A percentile compares a stretch with the other conserved stretches of the same genome.
These are phyloP conservation scores for Emericellopsis atlantica DNA, from an alignment of 2,329 filamentous ascomycete species.

Conservation along the genomic window DNA sequence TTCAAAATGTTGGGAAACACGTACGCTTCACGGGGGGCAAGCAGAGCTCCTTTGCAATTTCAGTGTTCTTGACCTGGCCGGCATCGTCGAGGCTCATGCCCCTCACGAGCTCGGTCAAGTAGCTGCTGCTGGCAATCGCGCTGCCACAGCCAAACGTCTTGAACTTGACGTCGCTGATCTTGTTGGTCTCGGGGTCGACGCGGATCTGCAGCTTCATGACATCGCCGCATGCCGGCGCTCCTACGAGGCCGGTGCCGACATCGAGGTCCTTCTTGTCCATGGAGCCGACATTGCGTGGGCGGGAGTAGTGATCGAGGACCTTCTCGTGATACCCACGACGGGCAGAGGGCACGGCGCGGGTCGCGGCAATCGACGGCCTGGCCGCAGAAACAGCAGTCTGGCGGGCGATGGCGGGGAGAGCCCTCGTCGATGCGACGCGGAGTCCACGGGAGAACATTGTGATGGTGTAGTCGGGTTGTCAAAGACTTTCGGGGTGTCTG, in stretches of 20 bases:
- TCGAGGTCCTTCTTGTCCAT: constrained; percentile 63
- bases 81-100: constrained; percentile 95
- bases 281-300: constrained; percentile 42
- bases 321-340: constrained; percentile 36
- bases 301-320: constrained; percentile 37
- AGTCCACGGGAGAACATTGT: constrained; percentile 26
- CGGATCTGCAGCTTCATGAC: constrained; percentile 76
- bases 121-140: constrained; percentile 89
- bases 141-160: constrained; percentile 95
- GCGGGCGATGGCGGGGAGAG: constrained; percentile 17
- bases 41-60: constrained; percentile 94
- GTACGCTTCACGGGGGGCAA: constrained; percentile 76
- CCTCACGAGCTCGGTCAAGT: constrained; percentile 85
- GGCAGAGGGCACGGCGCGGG: constrained; percentile 13
- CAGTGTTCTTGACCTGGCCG: constrained; percentile 84
- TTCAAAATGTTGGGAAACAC: constrained; percentile 17
- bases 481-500: neutral
- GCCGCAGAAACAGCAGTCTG: constrained; percentile 11
- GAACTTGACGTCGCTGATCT: constrained; percentile 90
- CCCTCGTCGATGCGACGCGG: constrained; percentile 21
- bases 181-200: constrained; percentile 77
- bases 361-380: constrained; percentile 18
- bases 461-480: neutral
- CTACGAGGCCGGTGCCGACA: constrained; percentile 85
- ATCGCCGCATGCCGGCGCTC: constrained; percentile 78